phyloP scores from a whole-genome alignment of 768 basidiomycete genomes.

The Gyrodon lividus region DNA sequence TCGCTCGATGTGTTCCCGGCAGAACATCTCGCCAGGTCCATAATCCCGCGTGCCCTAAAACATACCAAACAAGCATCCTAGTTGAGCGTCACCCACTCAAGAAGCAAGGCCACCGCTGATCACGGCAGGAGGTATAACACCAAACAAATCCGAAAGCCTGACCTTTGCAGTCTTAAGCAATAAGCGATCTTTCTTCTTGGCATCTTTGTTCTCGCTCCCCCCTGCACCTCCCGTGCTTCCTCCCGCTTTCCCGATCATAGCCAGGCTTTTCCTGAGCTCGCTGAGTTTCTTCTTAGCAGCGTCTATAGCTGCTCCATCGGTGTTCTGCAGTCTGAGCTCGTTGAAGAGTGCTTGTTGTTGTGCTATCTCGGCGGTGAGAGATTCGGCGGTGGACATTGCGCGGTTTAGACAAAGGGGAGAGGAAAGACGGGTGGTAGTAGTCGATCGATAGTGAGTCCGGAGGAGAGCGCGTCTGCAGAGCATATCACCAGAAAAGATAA shows the following conservation, averaged over 20 bases:
- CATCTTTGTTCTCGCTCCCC: conserved; percentile 38
- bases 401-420: conserved; percentile 13
- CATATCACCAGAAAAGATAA: conserved; percentile 18
- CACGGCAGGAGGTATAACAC: conserved; percentile 4
- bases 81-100: conserved; percentile 11
- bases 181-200: conserved; percentile 67
- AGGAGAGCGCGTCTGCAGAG: conserved; percentile 12
- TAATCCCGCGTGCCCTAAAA: conserved; percentile 91
- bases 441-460: conserved; percentile 37
- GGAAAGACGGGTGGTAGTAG: conserved; percentile 11
- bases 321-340: conserved; percentile 56
- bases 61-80: conserved; percentile 9
- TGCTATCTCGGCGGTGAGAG: conserved; percentile 54
- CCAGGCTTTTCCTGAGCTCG: conserved; percentile 62
- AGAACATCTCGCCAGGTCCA: conserved; percentile 87
- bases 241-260: conserved; percentile 35
- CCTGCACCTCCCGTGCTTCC: conserved; percentile 36
- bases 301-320: conserved; percentile 50
- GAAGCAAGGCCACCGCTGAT: conserved; percentile 2
- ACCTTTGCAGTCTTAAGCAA: conserved; percentile 95
- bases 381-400: conserved; percentile 41
- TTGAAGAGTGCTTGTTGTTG: conserved; percentile 58
- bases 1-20: conserved; percentile 86
- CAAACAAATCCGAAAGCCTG: conserved; percentile 26
- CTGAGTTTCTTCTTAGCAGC: conserved; percentile 68